A percentile compares a stretch with the other conserved stretches of the same genome.
These are phyloP conservation scores for Paramecium octaurelia DNA, from an alignment of 73 alveolate species.

Conservation along the genomic window DNA sequence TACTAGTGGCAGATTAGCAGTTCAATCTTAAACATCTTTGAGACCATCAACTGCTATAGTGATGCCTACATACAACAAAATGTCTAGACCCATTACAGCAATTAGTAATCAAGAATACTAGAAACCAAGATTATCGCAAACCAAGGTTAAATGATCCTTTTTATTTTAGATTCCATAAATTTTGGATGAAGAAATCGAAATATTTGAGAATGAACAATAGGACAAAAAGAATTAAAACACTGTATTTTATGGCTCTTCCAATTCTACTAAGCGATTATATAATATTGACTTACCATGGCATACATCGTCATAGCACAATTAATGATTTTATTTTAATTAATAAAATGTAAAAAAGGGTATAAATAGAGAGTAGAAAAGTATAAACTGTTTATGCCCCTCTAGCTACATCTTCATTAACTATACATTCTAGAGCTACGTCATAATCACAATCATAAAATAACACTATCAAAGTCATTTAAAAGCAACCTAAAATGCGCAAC, in stretches of 20 bases:
- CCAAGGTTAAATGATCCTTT: neutral
- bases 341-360: neutral
- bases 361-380: neutral
- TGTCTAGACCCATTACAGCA: constrained; percentile 29
- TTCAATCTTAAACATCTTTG: neutral
- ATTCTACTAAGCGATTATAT: constrained; percentile 18
- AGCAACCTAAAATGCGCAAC: neutral
- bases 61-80: neutral
- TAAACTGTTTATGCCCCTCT: neutral
- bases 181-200: neutral
- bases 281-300: constrained; percentile 33
- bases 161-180: neutral
- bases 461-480: neutral
- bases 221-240: neutral
- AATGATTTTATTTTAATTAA: neutral
- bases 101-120: neutral
- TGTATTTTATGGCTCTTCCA: constrained; percentile 41
- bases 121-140: neutral
- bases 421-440: neutral
- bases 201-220: neutral
- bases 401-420: neutral
- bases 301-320: neutral
- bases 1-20: neutral
- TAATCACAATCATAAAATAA: neutral
- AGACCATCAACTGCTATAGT: constrained; percentile 44